Base-by-base conservation (phyloP, 2,329 filamentous ascomycete genomes). In the Fusarium sp. region DNA sequence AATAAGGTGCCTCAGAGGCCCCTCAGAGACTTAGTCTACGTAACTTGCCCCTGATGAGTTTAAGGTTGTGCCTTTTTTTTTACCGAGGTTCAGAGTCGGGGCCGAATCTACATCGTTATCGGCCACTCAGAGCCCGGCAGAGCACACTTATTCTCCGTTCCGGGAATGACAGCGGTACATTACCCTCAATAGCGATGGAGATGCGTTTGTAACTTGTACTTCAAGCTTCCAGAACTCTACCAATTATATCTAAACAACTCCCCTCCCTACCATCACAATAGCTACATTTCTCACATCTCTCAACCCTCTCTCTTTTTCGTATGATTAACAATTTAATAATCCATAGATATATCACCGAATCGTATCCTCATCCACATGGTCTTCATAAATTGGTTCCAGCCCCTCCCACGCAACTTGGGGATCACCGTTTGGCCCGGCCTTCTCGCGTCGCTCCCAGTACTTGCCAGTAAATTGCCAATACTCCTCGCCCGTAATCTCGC, bases 381-480 rank as follows among this genome's bases (percentile, higher is more conserved):
- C 79, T 38, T 84, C 78, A 79, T 91, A 97, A 64, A 97, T 92
- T 75, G 93, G 91, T 83, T 97, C 94, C 80, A 94, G 78, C 29
- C 89, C 87, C 70, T 89, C 88, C 94, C 95, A 93, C 60, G 85
- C 85, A 48, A 35, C 70, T 77, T 85, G 79, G 35, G 78, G 62
- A 69, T 89, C 86, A 57, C 92, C 89, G 61, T 86, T 82, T 10
- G 84, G 84, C 25, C 90, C 91, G 44, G 91, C 92, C 80, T 85
- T 86, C 56, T 92, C 87, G 69, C 94, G 87, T 77, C 90, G 85
- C 76, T 89, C 86, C 96, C 96, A 99, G 82, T 99, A 99, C 80
- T 93, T 89, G 42, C 92, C 93, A 77, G 91, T 97, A 78, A 95
- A 97, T 74, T 91, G 87, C 96, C 96, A 99, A 82, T 92, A 97